These are phyloP conservation scores for Clausena lansium DNA, from an alignment of 345 rosid species.

Conservation along the genomic window DNA sequence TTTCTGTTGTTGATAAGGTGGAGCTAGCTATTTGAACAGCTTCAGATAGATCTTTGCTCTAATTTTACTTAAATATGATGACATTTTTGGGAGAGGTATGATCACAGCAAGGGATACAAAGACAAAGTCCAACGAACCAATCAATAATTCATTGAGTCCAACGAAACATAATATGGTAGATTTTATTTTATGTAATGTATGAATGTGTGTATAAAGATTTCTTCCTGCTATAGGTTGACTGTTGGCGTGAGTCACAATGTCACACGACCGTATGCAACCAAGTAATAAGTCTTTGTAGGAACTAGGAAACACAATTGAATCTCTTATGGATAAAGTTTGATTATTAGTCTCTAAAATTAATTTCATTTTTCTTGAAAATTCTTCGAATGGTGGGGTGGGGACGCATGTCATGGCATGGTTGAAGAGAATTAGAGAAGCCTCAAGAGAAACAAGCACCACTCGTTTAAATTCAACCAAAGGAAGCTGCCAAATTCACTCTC, in stretches of 20 bases:
- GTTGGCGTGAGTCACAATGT: background rate
- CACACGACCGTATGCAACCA: background rate
- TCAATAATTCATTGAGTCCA: no score
- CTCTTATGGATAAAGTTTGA: background rate
- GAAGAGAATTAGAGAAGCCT: background rate
- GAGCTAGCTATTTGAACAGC: no score
- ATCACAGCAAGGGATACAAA: no score
- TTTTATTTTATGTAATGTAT: no score
- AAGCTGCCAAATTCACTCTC: conserved; percentile 26
- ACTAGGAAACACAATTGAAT: background rate
- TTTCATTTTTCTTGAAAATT: background rate
- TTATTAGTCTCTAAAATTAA: background rate
- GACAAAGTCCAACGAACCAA: no score
- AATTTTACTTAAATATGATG: no score
- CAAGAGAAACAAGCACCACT: conserved; percentile 28
- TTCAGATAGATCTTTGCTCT: no score
- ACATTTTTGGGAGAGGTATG: no score
- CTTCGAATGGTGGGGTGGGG: no score
- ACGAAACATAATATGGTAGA: no score
- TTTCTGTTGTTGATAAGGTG: no score
- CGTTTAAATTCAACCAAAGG: conserved; percentile 26
- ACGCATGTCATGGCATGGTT: no score
- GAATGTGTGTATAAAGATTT: background rate
- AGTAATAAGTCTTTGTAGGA: background rate
- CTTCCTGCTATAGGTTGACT: background rate